phyloP scores from a whole-genome alignment of 441 rosid genomes.

The Populus trichocarpa region DNA sequence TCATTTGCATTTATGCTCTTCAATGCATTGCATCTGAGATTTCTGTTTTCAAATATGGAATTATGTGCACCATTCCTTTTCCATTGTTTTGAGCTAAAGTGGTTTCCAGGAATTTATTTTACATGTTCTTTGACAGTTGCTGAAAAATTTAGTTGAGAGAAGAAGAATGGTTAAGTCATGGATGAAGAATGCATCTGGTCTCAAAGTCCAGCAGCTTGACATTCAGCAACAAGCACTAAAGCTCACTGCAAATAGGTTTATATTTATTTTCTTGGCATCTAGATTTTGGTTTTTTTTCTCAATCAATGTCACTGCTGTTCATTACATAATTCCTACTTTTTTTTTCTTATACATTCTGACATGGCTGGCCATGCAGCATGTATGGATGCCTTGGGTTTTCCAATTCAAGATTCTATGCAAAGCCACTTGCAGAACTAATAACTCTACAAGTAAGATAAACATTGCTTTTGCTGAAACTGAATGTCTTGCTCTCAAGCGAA shows the following conservation, averaged over 20 bases:
- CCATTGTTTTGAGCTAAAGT: not conserved
- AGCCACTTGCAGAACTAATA: conserved; percentile 94
- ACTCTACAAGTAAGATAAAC: conserved; percentile 66
- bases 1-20: not conserved
- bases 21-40: conserved; percentile 4
- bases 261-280: conserved; percentile 15
- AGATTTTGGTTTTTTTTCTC: conserved; percentile 1
- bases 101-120: conserved; percentile 13
- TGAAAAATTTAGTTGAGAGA: conserved; percentile 79
- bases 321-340: conserved; percentile 1
- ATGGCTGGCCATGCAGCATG: conserved; percentile 55
- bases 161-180: conserved; percentile 76
- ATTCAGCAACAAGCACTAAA: conserved; percentile 96
- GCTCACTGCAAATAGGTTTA: conserved; percentile 94
- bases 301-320: conserved; percentile 3
- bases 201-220: conserved; percentile 79
- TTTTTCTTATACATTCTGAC: conserved; percentile 11
- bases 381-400: conserved; percentile 99
- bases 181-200: conserved; percentile 84
- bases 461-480: conserved; percentile 8
- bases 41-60: not conserved
- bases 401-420: conserved; percentile 96
- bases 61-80: not conserved
- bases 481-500: not conserved
- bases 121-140: conserved; percentile 56